phyloP scores from a whole-genome alignment of 495 filamentous ascomycete genomes.

The Entonaema liquescens region DNA sequence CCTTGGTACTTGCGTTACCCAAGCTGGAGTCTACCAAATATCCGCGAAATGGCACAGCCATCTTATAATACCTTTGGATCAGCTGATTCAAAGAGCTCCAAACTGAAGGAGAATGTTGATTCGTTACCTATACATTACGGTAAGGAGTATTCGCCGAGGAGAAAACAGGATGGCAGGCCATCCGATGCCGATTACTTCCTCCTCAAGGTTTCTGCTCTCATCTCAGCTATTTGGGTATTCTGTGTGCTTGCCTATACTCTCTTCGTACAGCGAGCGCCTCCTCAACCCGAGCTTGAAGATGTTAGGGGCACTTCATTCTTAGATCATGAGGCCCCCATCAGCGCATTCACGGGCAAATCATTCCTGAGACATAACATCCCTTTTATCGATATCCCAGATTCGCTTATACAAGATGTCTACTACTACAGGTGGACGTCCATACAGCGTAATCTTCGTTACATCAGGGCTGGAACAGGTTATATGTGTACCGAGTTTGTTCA shows the following conservation, averaged over 20 bases:
- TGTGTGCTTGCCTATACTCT: conserved; percentile 20
- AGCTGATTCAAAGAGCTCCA: neutral
- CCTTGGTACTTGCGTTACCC: conserved; percentile 9
- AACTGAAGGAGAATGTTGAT: neutral
- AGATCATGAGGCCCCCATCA: conserved; percentile 46
- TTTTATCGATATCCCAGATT: conserved; percentile 59
- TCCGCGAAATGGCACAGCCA: conserved; percentile 15
- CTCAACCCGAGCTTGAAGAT: neutral
- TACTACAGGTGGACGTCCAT: conserved; percentile 57
- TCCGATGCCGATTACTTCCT: conserved; percentile 26
- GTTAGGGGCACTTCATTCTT: conserved; percentile 42
- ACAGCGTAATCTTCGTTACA: conserved; percentile 54
- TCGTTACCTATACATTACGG: conserved; percentile 1
- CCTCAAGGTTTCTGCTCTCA: conserved; percentile 18
- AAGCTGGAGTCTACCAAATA: neutral
- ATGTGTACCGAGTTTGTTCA: conserved; percentile 56
- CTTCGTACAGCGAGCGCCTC: conserved; percentile 2
- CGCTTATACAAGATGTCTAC: conserved; percentile 55
- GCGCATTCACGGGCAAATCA: conserved; percentile 44
- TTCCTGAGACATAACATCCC: conserved; percentile 55
- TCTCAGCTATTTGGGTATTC: conserved; percentile 26
- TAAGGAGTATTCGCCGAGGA: neutral
- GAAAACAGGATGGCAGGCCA: conserved; percentile 15
- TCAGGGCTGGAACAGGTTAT: conserved; percentile 52
- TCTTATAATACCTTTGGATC: conserved; percentile 27